Percentiles rank a stretch among this genome's conserved stretches.
These are phyloP conservation scores for Thelonectria blattea DNA, from an alignment of 2,329 filamentous ascomycete species.

Conservation along the genomic window DNA sequence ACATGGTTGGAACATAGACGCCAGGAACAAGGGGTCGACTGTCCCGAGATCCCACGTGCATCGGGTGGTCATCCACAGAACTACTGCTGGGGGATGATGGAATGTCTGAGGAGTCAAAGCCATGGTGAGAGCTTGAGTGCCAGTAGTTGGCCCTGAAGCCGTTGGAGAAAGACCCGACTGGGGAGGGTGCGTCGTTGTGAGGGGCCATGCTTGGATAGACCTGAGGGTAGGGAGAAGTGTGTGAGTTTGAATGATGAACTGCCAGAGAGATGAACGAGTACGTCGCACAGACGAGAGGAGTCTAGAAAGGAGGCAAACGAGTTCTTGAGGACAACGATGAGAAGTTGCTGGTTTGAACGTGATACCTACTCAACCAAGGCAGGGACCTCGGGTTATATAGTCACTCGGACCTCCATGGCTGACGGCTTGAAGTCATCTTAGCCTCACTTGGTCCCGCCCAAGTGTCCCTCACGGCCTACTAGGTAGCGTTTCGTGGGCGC, in stretches of 20 bases:
- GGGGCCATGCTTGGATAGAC: conserved; percentile 27
- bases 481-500: conserved; percentile 4
- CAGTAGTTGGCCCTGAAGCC: conserved; percentile 46
- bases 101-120: conserved; percentile 38
- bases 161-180: conserved; percentile 26
- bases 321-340: too few relatives aligned
- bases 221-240: not conserved
- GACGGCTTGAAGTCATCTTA: not conserved
- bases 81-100: conserved; percentile 47
- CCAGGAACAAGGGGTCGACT: conserved; percentile 54
- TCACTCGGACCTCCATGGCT: not conserved
- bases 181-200: conserved; percentile 33
- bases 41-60: conserved; percentile 43
- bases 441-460: not conserved
- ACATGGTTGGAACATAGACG: conserved; percentile 76
- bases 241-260: not conserved
- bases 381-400: conserved; percentile 10
- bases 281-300: not conserved
- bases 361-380: not conserved
- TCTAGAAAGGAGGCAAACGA: not conserved
- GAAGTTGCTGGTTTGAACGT: conserved; percentile 7
- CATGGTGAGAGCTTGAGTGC: conserved; percentile 36
- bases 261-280: not conserved
- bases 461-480: conserved; percentile 6
- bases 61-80: conserved; percentile 49